Conservation (phyloP, 768 basidiomycete species). For the Xerocomellus dryophilus region DNA sequence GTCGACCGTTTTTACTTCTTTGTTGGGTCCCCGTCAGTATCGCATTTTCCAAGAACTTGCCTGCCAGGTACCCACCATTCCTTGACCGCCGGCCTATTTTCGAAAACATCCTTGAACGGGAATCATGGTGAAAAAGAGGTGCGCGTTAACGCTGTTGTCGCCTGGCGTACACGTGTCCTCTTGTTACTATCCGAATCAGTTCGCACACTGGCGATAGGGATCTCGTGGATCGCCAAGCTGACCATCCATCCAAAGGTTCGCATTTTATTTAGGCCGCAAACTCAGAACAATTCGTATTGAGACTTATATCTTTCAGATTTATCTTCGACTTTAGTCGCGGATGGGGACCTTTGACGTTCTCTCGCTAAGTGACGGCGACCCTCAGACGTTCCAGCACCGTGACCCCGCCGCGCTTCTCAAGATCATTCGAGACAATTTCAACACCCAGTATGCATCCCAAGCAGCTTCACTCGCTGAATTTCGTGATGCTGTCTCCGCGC, state of each 20-base stretch:
- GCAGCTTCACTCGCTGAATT: conserved; percentile 5
- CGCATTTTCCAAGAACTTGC: background rate
- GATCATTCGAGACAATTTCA: conserved; percentile 10
- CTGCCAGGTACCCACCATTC: background rate
- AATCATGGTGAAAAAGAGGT: background rate
- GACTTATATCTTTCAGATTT: background rate
- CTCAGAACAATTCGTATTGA: background rate
- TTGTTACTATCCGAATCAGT: too few relatives aligned
- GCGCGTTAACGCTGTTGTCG: background rate
- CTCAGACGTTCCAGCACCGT: background rate
- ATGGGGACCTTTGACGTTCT: background rate
- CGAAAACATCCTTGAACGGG: background rate
- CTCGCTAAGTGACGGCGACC: background rate
- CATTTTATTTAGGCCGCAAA: background rate
- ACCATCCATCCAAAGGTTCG: background rate
- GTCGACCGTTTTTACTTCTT: background rate
- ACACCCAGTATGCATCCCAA: conserved; percentile 6
- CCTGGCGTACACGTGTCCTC: background rate
- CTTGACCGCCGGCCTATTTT: background rate
- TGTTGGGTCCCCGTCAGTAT: background rate
- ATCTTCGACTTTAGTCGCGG: background rate
- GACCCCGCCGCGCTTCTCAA: background rate
- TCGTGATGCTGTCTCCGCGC: conserved; percentile 2
- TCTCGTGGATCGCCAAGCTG: too few relatives aligned
- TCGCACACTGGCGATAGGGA: too few relatives aligned